Evolutionary conservation across 2,329 filamentous ascomycete genomes (phyloP).

Genomic region (Aspergillus floridensis): DNA sequence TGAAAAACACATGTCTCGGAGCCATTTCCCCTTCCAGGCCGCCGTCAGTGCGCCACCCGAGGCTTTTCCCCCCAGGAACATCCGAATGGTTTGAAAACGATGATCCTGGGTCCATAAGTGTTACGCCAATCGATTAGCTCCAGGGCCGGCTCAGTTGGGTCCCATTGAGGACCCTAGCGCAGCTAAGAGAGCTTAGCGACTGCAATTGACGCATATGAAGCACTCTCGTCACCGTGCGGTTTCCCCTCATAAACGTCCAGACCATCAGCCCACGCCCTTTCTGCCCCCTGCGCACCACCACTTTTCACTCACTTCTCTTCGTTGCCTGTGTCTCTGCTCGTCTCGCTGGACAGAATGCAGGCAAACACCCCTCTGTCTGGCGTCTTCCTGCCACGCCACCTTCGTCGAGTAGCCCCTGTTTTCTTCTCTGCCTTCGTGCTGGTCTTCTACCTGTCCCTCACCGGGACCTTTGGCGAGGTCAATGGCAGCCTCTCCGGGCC

Average conservation of each 20-base stretch:
- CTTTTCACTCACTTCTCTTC: not conserved
- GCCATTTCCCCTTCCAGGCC: not conserved
- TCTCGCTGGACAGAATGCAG: not conserved
- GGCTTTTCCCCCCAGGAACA: not conserved
- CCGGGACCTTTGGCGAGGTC: not conserved
- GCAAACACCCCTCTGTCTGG: conserved; percentile 1
- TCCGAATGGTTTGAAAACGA: not conserved
- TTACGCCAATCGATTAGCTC: not conserved
- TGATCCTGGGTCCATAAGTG: not conserved
- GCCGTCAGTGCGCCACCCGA: not conserved
- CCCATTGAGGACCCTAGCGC: not conserved
- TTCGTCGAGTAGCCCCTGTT: not conserved
- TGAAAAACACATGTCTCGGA: conserved; percentile 3
- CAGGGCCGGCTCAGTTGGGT: not conserved
- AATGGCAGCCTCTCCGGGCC: not conserved
- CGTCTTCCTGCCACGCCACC: conserved; percentile 2
- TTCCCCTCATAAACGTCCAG: conserved; percentile 3
- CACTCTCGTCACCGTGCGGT: not conserved
- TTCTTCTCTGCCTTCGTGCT: conserved; percentile 2
- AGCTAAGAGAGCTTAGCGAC: conserved; percentile 1
- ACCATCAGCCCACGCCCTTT: not conserved
- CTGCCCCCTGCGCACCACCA: not conserved
- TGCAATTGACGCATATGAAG: conserved; percentile 1
- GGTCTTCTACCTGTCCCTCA: conserved; percentile 5
- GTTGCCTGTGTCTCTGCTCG: not conserved